These are phyloP conservation scores for Acrocalymma vagum DNA, from an alignment of 2,329 filamentous ascomycete genomes.

Conservation along the genomic window DNA sequence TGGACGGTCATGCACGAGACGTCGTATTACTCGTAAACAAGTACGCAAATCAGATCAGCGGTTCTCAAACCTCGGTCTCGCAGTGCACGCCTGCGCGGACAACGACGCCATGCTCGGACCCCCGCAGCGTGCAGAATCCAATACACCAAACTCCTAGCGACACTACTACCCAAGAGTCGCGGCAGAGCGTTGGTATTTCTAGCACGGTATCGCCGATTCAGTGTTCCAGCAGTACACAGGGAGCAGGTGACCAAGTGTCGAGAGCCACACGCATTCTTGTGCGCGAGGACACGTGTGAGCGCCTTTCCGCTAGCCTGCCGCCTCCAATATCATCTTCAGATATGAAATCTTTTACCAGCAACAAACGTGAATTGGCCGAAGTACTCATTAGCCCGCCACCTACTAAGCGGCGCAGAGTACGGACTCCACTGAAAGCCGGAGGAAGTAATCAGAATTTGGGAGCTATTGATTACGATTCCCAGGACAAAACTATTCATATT, in stretches of 20 bases:
- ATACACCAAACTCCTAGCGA: slow-evolving; percentile 10
- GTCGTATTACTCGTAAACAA: slow-evolving; percentile 33
- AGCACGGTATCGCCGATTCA: slow-evolving; percentile 19
- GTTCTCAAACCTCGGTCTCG: slow-evolving; percentile 22
- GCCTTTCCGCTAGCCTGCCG: background rate
- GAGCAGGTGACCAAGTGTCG: slow-evolving; percentile 26
- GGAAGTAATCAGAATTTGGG: slow-evolving; percentile 19
- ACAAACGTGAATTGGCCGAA: slow-evolving; percentile 13
- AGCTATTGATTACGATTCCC: slow-evolving; percentile 25
- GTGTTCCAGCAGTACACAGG: slow-evolving; percentile 31
- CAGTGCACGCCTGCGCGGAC: slow-evolving; percentile 33
- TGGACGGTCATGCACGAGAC: slow-evolving; percentile 40
- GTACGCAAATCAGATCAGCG: slow-evolving; percentile 22
- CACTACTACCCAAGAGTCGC: slow-evolving; percentile 27
- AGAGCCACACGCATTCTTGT: slow-evolving; percentile 24
- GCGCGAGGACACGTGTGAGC: slow-evolving; percentile 28
- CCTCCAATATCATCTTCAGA: background rate
- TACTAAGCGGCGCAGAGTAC: slow-evolving; percentile 23
- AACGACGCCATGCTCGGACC: slow-evolving; percentile 26
- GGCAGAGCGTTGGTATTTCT: slow-evolving; percentile 18
- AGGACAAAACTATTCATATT: slow-evolving; percentile 23
- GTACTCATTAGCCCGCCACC: slow-evolving; percentile 26
- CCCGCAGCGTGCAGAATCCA: slow-evolving; percentile 14
- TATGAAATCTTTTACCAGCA: background rate
- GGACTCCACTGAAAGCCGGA: slow-evolving; percentile 18